Evolutionary conservation across 2,329 filamentous ascomycete species (phyloP).

Genomic region (Trichoderma semiorbis): DNA sequence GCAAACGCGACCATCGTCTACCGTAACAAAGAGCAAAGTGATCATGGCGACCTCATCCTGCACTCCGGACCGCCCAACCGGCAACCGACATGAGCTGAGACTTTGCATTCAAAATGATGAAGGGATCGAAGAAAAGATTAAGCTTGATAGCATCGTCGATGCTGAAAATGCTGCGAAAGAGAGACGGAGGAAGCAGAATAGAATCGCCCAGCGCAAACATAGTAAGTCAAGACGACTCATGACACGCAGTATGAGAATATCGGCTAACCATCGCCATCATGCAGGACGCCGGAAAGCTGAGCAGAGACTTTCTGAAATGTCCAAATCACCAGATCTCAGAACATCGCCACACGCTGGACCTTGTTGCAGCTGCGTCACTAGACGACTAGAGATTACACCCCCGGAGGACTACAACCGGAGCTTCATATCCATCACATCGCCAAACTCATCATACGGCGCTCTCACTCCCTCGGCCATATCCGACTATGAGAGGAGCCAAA

Average conservation of each 20-base stretch:
- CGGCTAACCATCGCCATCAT: not conserved
- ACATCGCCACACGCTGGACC: not conserved
- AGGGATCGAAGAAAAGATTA: not conserved
- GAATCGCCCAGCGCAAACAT: constrained; percentile 16
- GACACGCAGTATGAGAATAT: not conserved
- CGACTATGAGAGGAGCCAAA: not conserved
- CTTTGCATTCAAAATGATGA: not conserved
- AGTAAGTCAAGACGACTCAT: not conserved
- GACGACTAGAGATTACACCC: not conserved
- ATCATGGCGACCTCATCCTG: not conserved
- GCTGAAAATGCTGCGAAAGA: constrained; percentile 7
- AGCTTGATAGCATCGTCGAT: not conserved
- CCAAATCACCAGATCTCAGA: not conserved
- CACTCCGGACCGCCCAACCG: not conserved
- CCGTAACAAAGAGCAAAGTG: not conserved
- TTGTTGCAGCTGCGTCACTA: constrained; percentile 1
- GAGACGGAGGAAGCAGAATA: constrained; percentile 8
- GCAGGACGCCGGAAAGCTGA: constrained; percentile 14
- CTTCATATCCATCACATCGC: constrained; percentile 5
- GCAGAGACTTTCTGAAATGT: constrained; percentile 7
- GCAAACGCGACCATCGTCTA: not conserved
- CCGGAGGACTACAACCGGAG: not conserved
- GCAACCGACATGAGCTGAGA: not conserved
- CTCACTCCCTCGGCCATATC: constrained; percentile 4
- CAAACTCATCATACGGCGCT: constrained; percentile 10